phyloP scores from a whole-genome alignment of 352 stramenopile species.

The Phytopythium helicoides region DNA sequence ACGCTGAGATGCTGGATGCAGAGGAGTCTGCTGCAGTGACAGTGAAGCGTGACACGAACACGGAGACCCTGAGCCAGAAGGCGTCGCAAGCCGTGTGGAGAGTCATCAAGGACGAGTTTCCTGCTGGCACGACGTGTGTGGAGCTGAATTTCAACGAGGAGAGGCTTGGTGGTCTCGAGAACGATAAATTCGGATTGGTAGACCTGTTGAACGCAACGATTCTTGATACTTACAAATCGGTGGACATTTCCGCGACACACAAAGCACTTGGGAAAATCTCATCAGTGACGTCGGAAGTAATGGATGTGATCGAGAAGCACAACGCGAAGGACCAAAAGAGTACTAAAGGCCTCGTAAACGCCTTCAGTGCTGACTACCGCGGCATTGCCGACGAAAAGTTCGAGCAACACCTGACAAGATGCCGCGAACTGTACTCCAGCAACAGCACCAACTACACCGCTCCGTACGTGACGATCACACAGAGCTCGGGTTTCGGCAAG shows the following conservation, averaged over 20 bases:
- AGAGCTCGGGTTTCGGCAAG: constrained; percentile 19
- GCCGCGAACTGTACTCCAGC: not conserved
- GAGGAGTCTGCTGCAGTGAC: too few relatives aligned
- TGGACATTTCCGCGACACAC: too few relatives aligned
- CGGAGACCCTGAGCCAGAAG: not conserved
- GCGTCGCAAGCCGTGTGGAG: not conserved
- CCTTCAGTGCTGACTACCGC: not conserved
- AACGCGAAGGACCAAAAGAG: not conserved
- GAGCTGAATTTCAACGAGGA: not conserved
- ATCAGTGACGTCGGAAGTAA: too few relatives aligned
- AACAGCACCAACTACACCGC: not conserved
- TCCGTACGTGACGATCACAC: constrained; percentile 1
- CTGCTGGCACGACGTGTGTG: not conserved
- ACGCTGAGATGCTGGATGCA: too few relatives aligned
- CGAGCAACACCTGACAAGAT: not conserved
- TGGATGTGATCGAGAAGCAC: not conserved
- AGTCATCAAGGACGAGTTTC: not conserved
- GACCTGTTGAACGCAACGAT: too few relatives aligned
- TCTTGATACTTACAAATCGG: too few relatives aligned
- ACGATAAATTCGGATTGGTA: too few relatives aligned
- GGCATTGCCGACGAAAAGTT: not conserved
- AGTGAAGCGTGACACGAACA: too few relatives aligned
- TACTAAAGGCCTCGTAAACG: not conserved
- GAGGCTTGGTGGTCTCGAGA: not conserved
- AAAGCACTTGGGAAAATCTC: too few relatives aligned